phyloP scores from a whole-genome alignment of 225 moss, liverwort and hornwort genomes.

The Pleurozium schreberi region DNA sequence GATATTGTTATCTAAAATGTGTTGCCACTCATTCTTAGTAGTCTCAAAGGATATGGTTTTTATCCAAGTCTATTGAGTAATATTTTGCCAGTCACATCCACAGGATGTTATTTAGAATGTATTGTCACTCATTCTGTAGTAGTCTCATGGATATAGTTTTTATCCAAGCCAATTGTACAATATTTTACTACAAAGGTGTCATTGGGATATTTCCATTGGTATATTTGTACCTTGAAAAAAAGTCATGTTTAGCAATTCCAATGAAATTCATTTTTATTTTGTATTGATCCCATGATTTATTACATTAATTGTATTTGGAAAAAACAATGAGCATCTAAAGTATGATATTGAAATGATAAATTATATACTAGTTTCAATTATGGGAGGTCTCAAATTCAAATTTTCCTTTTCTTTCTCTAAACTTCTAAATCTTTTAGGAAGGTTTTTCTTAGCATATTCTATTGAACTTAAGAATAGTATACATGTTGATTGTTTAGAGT shows the following conservation, averaged over 20 bases:
- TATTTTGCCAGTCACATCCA: neutral
- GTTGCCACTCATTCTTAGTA: neutral
- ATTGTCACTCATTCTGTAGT: neutral
- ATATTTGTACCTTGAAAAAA: neutral
- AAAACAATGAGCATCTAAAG: neutral
- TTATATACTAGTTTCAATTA: neutral
- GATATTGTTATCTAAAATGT: neutral
- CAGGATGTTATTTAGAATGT: neutral
- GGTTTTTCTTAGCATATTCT: neutral
- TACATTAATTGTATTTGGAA: neutral
- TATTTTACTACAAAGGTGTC: accelerated
- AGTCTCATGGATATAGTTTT: neutral
- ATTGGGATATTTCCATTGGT: neutral
- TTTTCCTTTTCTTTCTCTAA: neutral
- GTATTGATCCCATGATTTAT: accelerated
- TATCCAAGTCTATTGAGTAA: neutral
- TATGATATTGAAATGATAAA: neutral
- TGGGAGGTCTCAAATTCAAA: accelerated
- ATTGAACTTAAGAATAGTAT: neutral
- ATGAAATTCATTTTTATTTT: neutral
- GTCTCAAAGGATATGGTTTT: neutral
- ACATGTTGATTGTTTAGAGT: neutral
- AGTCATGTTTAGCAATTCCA: neutral
- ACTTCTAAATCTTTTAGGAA: neutral
- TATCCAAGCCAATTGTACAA: neutral